phyloP scores from a whole-genome alignment of 2,329 filamentous ascomycete genomes.

The Zymoseptoria ardabiliae region DNA sequence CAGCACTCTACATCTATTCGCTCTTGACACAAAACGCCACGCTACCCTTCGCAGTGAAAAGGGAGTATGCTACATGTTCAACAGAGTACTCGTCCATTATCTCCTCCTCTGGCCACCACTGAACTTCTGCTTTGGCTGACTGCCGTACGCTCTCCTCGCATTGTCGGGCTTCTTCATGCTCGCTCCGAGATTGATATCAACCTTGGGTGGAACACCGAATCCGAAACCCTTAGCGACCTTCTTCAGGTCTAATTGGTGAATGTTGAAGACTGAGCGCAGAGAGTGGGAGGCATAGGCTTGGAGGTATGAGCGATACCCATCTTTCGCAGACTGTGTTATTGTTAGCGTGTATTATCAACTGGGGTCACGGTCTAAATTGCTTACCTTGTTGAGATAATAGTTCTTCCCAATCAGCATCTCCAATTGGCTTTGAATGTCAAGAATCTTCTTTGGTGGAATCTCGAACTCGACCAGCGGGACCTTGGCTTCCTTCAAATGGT shows the following conservation, averaged over 20 bases:
- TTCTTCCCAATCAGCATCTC: constrained; percentile 93
- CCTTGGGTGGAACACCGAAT: constrained; percentile 66
- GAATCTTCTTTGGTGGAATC: constrained; percentile 83
- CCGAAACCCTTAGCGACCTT: constrained; percentile 83
- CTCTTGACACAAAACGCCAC: background rate
- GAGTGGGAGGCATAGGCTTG: constrained; percentile 90
- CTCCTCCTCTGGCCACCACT: constrained; percentile 6
- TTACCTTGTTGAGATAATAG: constrained; percentile 88
- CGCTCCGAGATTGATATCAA: constrained; percentile 71
- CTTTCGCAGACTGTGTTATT: constrained; percentile 50
- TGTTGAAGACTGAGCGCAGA: constrained; percentile 74
- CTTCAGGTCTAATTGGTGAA: constrained; percentile 71
- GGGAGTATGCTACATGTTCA: background rate
- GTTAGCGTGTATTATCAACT: constrained; percentile 5
- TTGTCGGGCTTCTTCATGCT: constrained; percentile 71
- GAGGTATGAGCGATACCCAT: constrained; percentile 79
- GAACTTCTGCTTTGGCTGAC: constrained; percentile 59
- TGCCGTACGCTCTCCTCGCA: constrained; percentile 66
- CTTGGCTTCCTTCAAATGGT: constrained; percentile 80
- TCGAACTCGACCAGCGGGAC: constrained; percentile 96
- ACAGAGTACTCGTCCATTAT: background rate
- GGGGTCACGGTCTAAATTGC: constrained; percentile 12
- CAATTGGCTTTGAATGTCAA: constrained; percentile 70
- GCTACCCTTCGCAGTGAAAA: background rate
- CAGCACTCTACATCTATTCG: background rate